Conservation (phyloP, 345 rosid genomes). For the Gossypium raimondii region DNA sequence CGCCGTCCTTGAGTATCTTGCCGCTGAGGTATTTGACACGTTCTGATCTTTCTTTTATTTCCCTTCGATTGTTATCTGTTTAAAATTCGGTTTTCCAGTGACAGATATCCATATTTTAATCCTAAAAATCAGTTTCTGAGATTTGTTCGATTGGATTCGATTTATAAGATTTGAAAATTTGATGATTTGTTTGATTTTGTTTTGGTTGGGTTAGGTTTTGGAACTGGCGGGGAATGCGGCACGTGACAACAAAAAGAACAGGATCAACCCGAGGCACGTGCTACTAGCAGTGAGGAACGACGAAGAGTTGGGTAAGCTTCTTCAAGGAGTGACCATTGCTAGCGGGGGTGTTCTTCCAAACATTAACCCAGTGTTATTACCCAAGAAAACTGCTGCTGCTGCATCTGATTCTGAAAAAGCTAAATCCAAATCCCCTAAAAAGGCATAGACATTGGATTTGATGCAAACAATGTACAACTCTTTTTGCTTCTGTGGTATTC, state of each 20-base stretch:
- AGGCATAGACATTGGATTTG: conserved; percentile 5
- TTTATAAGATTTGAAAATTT: background rate
- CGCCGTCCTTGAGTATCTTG: conserved; percentile 77
- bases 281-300: conserved; percentile 57
- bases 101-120: background rate
- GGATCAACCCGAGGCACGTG: conserved; percentile 61
- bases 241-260: conserved; percentile 59
- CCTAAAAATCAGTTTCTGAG: background rate
- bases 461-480: background rate
- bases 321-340: conserved; percentile 59
- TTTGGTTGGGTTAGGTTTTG: conserved; percentile 33
- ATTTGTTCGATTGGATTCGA: background rate
- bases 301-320: conserved; percentile 57
- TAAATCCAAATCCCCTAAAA: conserved; percentile 46
- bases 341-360: conserved; percentile 65
- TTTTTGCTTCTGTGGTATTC: background rate
- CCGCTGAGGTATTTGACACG: conserved; percentile 58
- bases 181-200: background rate
- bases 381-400: conserved; percentile 37
- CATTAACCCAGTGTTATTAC: conserved; percentile 57
- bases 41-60: background rate
- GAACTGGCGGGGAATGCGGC: conserved; percentile 74
- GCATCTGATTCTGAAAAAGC: conserved; percentile 31
- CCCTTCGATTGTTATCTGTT: too few species aligned
- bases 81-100: background rate